Evolutionary conservation across 1,284 basidiomycete genomes (phyloP).

Genomic region (Marasmius oreades): DNA sequence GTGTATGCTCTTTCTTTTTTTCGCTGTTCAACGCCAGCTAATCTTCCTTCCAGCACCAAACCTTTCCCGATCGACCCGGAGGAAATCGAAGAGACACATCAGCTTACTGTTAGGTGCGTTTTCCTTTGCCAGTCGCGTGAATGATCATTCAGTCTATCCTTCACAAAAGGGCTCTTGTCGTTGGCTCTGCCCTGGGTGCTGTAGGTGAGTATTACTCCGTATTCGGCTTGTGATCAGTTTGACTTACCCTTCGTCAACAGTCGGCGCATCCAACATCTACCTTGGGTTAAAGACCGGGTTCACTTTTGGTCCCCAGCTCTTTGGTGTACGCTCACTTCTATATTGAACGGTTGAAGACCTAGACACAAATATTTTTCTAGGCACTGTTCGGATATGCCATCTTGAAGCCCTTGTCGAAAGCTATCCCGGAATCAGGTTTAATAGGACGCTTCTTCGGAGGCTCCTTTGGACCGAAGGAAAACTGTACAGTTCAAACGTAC

Average conservation of each 20-base stretch:
- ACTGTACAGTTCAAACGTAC: constrained; percentile 51
- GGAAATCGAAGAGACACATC: constrained; percentile 47
- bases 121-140: not conserved
- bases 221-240: constrained; percentile 10
- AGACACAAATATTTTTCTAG: constrained; percentile 18
- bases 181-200: constrained; percentile 59
- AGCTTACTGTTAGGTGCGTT: constrained; percentile 47
- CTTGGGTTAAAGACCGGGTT: constrained; percentile 70
- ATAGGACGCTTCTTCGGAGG: constrained; percentile 49
- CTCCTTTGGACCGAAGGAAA: constrained; percentile 67
- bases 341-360: not conserved
- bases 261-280: constrained; percentile 65
- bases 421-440: constrained; percentile 43
- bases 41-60: constrained; percentile 24
- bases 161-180: constrained; percentile 48
- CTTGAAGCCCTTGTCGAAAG: constrained; percentile 54
- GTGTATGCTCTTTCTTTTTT: constrained; percentile 27
- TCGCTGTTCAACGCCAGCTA: not conserved
- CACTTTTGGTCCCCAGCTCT: constrained; percentile 63
- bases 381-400: constrained; percentile 66
- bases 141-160: not conserved
- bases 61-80: constrained; percentile 55
- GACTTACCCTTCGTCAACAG: constrained; percentile 21
- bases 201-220: constrained; percentile 33
- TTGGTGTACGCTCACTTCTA: constrained; percentile 39